A percentile compares a stretch with the other conserved stretches of the same genome.
Conservation (phyloP, 371 early-diverging fungal genomes). For the Syncephalis plumigaleata region DNA sequence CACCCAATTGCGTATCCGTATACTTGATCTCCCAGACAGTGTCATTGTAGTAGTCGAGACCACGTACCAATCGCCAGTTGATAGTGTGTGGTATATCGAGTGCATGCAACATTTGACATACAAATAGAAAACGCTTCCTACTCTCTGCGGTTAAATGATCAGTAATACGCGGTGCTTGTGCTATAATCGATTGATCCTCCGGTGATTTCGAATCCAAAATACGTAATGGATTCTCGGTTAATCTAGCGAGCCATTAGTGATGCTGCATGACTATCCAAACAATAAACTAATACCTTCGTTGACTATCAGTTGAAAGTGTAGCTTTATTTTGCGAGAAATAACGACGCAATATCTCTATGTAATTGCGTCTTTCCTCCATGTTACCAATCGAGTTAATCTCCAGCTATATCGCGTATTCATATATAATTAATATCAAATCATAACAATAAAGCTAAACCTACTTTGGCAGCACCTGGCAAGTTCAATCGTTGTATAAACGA, state of each 20-base stretch:
- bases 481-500: conserved; percentile 18
- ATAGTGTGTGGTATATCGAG: conserved; percentile 23
- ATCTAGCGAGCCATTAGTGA: conserved; percentile 6
- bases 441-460: too few relatives aligned
- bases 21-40: conserved; percentile 34
- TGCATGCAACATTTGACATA: conserved; percentile 13
- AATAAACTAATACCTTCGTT: conserved; percentile 10
- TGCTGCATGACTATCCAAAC: neutral
- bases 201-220: conserved; percentile 37
- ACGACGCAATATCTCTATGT: conserved; percentile 14
- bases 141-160: conserved; percentile 17
- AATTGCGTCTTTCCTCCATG: conserved; percentile 17
- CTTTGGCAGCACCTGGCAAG: conserved; percentile 8
- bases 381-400: conserved; percentile 37
- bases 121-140: conserved; percentile 17
- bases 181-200: conserved; percentile 16
- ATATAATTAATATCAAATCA: too few relatives aligned
- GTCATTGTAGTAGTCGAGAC: conserved; percentile 43
- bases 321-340: conserved; percentile 16
- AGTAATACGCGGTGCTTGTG: conserved; percentile 14
- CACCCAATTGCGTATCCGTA: conserved; percentile 19
- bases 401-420: too few relatives aligned
- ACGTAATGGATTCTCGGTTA: conserved; percentile 31
- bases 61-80: conserved; percentile 31
- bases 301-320: conserved; percentile 23